Evolutionary conservation across 2,329 filamentous ascomycete species (phyloP).

Genomic region (Geosmithia flava): DNA sequence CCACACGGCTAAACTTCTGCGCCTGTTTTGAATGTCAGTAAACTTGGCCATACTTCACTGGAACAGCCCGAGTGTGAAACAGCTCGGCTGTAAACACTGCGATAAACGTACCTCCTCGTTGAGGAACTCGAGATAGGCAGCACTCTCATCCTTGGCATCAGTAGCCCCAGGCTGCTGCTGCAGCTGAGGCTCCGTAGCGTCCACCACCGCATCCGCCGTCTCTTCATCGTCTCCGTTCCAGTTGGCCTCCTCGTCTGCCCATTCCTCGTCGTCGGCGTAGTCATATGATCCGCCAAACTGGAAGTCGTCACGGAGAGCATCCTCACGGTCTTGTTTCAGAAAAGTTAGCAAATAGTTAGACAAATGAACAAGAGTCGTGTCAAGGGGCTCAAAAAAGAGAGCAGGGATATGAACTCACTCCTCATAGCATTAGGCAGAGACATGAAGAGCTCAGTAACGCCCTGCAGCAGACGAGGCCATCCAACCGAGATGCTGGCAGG

Average conservation of each 20-base stretch:
- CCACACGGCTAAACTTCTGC: slow-evolving; percentile 64
- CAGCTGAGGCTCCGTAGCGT: slow-evolving; percentile 23
- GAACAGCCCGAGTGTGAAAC: no score
- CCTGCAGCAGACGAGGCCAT: slow-evolving; percentile 82
- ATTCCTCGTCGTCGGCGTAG: slow-evolving; percentile 65
- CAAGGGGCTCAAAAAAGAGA: neutral
- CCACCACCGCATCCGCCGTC: slow-evolving; percentile 35
- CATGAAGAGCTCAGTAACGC: slow-evolving; percentile 83
- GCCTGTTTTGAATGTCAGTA: slow-evolving; percentile 39
- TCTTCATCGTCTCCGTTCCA: slow-evolving; percentile 68
- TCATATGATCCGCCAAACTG: slow-evolving; percentile 52
- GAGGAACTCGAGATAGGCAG: slow-evolving; percentile 89
- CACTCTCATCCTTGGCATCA: slow-evolving; percentile 79
- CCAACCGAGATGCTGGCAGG: slow-evolving; percentile 88
- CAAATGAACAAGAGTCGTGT: no score
- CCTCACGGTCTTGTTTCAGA: slow-evolving; percentile 60
- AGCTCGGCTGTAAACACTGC: neutral
- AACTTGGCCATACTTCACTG: no score
- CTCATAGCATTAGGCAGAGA: slow-evolving; percentile 79
- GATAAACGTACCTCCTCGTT: slow-evolving; percentile 62
- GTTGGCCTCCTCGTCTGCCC: slow-evolving; percentile 68
- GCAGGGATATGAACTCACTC: slow-evolving; percentile 37
- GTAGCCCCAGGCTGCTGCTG: slow-evolving; percentile 34
- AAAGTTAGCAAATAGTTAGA: slow-evolving; percentile 10
- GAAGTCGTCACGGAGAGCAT: slow-evolving; percentile 82